These are phyloP conservation scores for Pleoardoris graminearum DNA, from an alignment of 2,329 filamentous ascomycete species.

Conservation along the genomic window DNA sequence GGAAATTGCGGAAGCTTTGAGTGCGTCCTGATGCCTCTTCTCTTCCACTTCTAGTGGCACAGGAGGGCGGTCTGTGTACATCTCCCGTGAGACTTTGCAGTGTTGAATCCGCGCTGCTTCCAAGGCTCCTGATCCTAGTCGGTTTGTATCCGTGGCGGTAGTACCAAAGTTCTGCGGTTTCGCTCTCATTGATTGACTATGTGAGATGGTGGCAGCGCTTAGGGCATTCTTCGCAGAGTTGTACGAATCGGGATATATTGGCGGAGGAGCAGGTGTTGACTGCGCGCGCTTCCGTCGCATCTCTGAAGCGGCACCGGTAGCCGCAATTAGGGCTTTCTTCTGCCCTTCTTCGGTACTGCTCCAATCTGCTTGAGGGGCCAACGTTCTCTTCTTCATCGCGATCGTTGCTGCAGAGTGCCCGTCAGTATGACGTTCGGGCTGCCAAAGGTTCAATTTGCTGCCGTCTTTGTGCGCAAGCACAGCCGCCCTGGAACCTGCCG, in stretches of 20 bases:
- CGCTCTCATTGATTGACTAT: conserved; percentile 48
- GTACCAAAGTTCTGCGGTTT: conserved; percentile 19
- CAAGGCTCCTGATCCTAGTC: conserved; percentile 54
- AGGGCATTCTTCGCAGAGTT: conserved; percentile 70
- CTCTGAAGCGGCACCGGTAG: conserved; percentile 72
- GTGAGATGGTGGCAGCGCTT: conserved; percentile 71
- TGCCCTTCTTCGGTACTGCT: conserved; percentile 56
- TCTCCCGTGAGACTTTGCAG: conserved; percentile 69
- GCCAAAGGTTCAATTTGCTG: conserved; percentile 57
- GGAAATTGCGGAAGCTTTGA: conserved; percentile 80
- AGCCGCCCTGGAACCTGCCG: conserved; percentile 74
- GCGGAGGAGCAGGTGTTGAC: conserved; percentile 57
- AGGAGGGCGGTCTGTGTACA: conserved; percentile 77
- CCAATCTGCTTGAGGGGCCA: conserved; percentile 52
- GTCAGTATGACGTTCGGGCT: conserved; percentile 52
- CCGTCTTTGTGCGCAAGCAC: conserved; percentile 64
- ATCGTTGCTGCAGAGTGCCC: conserved; percentile 72
- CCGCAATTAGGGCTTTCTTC: conserved; percentile 72
- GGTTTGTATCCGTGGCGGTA: conserved; percentile 35
- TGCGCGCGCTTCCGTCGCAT: conserved; percentile 62
- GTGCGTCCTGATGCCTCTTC: conserved; percentile 68
- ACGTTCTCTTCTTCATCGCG: conserved; percentile 61
- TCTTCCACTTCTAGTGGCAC: conserved; percentile 75
- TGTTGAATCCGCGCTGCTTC: conserved; percentile 67
- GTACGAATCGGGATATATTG: conserved; percentile 58